Percentiles rank a stretch among this genome's conserved stretches.
Conservation (phyloP, 2,329 filamentous ascomycete genomes). For the Hirsutella minnesotensis region DNA sequence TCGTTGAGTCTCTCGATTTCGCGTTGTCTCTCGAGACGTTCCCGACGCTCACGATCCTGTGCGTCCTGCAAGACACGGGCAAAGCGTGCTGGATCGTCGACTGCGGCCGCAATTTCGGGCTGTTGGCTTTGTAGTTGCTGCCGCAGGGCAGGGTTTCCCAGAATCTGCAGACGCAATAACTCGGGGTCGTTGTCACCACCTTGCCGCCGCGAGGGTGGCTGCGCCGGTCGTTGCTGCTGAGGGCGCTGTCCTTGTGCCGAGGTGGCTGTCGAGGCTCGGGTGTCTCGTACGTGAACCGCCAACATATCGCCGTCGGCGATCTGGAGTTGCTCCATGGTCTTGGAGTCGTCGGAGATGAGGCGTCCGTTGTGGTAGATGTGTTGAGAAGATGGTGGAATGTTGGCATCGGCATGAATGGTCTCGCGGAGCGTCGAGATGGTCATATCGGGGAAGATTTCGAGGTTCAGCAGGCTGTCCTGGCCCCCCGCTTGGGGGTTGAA, state of each 20-base stretch:
- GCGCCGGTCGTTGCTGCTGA: constrained; percentile 16
- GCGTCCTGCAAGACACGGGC: constrained; percentile 58
- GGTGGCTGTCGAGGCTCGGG: constrained; percentile 34
- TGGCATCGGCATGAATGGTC: constrained; percentile 74
- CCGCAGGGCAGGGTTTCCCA: constrained; percentile 65
- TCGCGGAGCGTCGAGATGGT: constrained; percentile 77
- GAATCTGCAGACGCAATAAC: constrained; percentile 67
- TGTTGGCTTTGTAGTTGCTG: constrained; percentile 59
- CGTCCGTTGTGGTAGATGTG: constrained; percentile 85
- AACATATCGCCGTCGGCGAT: constrained; percentile 89
- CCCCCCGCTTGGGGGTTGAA: constrained; percentile 56
- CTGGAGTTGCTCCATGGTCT: constrained; percentile 70
- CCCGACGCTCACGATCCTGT: constrained; percentile 57
- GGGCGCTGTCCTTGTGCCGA: constrained; percentile 24
- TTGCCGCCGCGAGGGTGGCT: constrained; percentile 17
- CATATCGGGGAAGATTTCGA: constrained; percentile 75
- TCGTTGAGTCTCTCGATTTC: constrained; percentile 80
- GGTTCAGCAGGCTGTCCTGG: constrained; percentile 65
- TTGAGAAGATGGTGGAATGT: constrained; percentile 60
- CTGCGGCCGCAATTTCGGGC: constrained; percentile 63
- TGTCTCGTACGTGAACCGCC: constrained; percentile 64
- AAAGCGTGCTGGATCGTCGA: constrained; percentile 68
- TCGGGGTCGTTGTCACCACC: constrained; percentile 55
- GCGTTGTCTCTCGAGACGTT: constrained; percentile 65
- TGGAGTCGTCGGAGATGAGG: constrained; percentile 62